Percentiles rank a stretch among this genome's conserved stretches.
These are phyloP conservation scores for Gaeumannomyces tritici DNA, from an alignment of 2,329 filamentous ascomycete genomes.

Conservation along the genomic window DNA sequence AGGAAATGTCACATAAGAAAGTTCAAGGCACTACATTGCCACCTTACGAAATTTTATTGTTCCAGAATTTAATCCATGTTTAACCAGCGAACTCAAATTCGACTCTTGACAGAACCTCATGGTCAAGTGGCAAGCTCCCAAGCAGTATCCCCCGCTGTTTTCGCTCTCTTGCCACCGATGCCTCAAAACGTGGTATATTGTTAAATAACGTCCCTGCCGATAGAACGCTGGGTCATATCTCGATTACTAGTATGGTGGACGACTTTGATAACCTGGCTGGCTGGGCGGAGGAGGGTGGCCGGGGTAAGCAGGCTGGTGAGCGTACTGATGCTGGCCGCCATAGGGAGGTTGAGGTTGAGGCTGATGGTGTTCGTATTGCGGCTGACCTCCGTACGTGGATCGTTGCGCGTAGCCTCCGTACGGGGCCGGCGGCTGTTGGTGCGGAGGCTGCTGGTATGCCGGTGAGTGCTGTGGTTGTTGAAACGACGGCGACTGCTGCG, in stretches of 20 bases:
- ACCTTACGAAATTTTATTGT: too few species aligned
- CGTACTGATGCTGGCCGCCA: neutral
- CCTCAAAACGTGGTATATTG: neutral
- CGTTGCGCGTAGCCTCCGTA: conserved; percentile 14
- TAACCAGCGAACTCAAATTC: too few species aligned
- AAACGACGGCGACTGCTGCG: conserved; percentile 15
- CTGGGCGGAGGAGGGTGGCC: conserved; percentile 5
- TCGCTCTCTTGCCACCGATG: neutral
- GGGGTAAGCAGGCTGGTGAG: conserved; percentile 6
- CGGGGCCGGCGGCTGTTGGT: conserved; percentile 14
- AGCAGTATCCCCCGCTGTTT: neutral
- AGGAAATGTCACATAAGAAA: too few species aligned
- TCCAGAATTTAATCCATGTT: too few species aligned
- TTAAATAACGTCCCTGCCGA: too few species aligned
- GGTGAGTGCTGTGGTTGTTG: conserved; percentile 9
- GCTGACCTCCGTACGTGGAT: conserved; percentile 1
- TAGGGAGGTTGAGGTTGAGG: neutral
- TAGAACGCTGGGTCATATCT: neutral
- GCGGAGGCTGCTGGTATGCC: conserved; percentile 9
- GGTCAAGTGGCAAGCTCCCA: neutral
- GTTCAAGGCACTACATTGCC: too few species aligned
- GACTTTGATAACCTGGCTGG: neutral
- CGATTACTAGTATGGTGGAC: neutral
- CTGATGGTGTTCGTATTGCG: neutral
- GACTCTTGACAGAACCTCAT: too few species aligned